phyloP scores from a whole-genome alignment of 495 filamentous ascomycete genomes.

The Patellaria atrata region DNA sequence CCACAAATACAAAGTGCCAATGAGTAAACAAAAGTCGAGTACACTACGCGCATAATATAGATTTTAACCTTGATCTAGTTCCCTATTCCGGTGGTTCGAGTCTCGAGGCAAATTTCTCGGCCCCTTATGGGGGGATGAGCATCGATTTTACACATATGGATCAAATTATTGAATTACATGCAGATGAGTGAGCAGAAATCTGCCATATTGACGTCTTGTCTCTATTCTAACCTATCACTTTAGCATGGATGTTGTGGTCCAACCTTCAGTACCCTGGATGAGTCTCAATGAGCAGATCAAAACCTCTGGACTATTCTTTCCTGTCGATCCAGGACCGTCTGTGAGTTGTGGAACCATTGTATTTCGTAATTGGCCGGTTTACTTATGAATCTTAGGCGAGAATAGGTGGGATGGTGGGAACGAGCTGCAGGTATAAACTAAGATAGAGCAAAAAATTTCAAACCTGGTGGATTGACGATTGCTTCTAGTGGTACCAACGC shows the following conservation, averaged over 20 bases:
- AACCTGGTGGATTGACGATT: neutral
- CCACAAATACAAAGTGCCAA: slow-evolving; percentile 67
- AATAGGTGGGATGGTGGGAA: slow-evolving; percentile 57
- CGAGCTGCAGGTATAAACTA: slow-evolving; percentile 40
- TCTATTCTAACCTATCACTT: no score
- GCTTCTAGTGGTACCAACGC: slow-evolving; percentile 53
- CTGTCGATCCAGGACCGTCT: slow-evolving; percentile 60
- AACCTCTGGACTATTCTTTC: slow-evolving; percentile 71
- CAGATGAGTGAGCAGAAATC: slow-evolving; percentile 41
- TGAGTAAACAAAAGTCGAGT: slow-evolving; percentile 30
- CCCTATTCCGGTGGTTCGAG: slow-evolving; percentile 80
- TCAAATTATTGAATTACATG: slow-evolving; percentile 60
- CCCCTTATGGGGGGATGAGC: slow-evolving; percentile 69
- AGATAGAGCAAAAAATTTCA: no score
- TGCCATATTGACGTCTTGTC: slow-evolving; percentile 4
- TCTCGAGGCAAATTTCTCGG: slow-evolving; percentile 78
- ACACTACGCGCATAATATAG: neutral
- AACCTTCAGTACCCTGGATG: slow-evolving; percentile 87
- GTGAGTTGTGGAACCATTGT: slow-evolving; percentile 9
- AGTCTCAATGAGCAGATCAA: slow-evolving; percentile 67
- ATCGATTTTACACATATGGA: slow-evolving; percentile 87
- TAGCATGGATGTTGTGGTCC: slow-evolving; percentile 75
- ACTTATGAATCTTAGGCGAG: slow-evolving; percentile 20
- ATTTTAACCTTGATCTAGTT: slow-evolving; percentile 23
- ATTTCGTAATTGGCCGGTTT: slow-evolving; percentile 5